A percentile compares a stretch with the other conserved stretches of the same genome.
Conservation (phyloP, 495 filamentous ascomycete species). For the Delitschia confertaspora region DNA sequence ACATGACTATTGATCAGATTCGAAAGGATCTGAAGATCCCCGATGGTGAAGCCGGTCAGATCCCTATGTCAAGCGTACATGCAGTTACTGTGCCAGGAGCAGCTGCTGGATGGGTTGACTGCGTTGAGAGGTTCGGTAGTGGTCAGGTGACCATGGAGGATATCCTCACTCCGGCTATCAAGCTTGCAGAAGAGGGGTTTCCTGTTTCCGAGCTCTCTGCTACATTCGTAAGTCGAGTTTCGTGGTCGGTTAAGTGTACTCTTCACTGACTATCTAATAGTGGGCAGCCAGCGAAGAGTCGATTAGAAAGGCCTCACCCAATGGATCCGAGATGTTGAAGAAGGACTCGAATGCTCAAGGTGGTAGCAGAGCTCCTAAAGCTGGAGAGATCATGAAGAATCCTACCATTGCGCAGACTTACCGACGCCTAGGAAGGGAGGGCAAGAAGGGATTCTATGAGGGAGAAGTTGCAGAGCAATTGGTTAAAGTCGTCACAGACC, state of each 20-base stretch:
- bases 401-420: slow-evolving; percentile 75
- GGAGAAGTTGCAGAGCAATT: slow-evolving; percentile 72
- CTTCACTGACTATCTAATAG: slow-evolving; percentile 35
- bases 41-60: slow-evolving; percentile 50
- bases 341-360: slow-evolving; percentile 53
- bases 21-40: slow-evolving; percentile 59
- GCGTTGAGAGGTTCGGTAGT: slow-evolving; percentile 84
- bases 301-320: slow-evolving; percentile 67
- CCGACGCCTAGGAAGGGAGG: slow-evolving; percentile 64
- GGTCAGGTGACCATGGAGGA: slow-evolving; percentile 70
- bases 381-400: slow-evolving; percentile 88
- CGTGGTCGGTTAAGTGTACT: background rate
- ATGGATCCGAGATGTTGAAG: slow-evolving; percentile 78
- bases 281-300: slow-evolving; percentile 54
- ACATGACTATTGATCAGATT: slow-evolving; percentile 58
- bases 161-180: slow-evolving; percentile 74
- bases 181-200: slow-evolving; percentile 80
- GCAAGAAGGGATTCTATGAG: slow-evolving; percentile 85
- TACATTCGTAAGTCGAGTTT: slow-evolving; percentile 50
- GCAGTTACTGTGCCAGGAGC: slow-evolving; percentile 83
- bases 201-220: slow-evolving; percentile 77
- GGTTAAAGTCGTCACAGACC: slow-evolving; percentile 63
- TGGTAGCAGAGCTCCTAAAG: slow-evolving; percentile 58
- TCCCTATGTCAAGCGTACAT: slow-evolving; percentile 70
- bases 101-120: slow-evolving; percentile 89